Conservation (phyloP, 306 rosid species). For the Vigna nakashimae region DNA sequence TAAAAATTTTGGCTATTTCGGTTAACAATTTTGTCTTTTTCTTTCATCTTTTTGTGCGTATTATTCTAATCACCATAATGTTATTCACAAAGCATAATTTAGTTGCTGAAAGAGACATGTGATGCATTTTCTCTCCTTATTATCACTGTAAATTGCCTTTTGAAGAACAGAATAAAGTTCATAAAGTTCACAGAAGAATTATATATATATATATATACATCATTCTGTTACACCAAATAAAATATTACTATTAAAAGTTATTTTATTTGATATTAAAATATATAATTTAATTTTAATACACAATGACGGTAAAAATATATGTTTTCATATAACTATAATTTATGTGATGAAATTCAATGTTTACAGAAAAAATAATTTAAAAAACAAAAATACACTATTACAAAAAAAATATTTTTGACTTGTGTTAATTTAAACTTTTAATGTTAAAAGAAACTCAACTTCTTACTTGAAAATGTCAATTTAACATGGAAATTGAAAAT, state of each 20-base stretch:
- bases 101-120: slow-evolving; percentile 25
- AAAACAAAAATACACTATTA: too few relatives aligned
- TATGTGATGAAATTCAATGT: too few relatives aligned
- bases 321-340: too few relatives aligned
- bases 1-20: slow-evolving; percentile 37
- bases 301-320: not conserved
- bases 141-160: not conserved
- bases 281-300: not conserved
- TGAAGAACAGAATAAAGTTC: too few relatives aligned
- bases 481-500: too few relatives aligned
- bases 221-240: not conserved
- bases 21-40: not conserved
- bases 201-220: not conserved
- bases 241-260: not conserved
- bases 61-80: not conserved
- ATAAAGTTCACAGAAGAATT: not conserved
- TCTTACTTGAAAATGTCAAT: accelerated
- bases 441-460: too few relatives aligned
- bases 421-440: too few relatives aligned
- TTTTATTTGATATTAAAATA: not conserved
- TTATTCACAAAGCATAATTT: slow-evolving; percentile 19
- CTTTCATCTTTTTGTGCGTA: not conserved
- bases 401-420: too few relatives aligned
- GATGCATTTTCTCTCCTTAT: not conserved
- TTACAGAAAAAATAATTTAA: too few relatives aligned